Evolutionary conservation across 495 filamentous ascomycete species (phyloP), one percentile per base, ranked within the genome.

Genomic region (Xylaria acuta): DNA sequence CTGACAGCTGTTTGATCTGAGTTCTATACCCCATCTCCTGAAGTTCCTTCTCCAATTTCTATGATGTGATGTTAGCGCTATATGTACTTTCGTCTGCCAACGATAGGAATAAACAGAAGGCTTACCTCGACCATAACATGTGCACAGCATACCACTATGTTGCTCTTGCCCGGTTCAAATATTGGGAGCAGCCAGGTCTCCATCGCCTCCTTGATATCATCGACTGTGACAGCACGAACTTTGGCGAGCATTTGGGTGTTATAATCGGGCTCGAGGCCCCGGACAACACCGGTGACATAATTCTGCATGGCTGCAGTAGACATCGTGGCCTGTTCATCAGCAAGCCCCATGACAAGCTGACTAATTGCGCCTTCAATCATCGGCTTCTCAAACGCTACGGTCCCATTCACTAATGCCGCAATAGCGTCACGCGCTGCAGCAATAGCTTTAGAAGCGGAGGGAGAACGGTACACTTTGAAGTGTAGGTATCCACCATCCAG

Each of bases 311-410:
- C 95, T 1, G 96, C 95, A 20, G 85, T 86, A 16, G 89, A 86
- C 85, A 95, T 92, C 18, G 92, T 97, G 30, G 90, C 86, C 80
- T 98, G 93, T 73, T 95, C 91, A 74, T 97, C 93, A 18, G 95
- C 97, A 73, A 94, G 92, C 43, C 82, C 86, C 51, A 94, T 88
- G 14, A 98, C 93, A 68, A 99, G 93, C 69, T 90, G 91, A 77
- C 92, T 95, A 73, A 98, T 91, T 22, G 95, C 93, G 36, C 93
- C 95, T 80, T 98, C 95, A 16, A 98, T 86, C 74, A 93, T 91
- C 67, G 93, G 83, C n/a, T 88, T 85, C 71, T 98, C 93, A 64
- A 99, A 92, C 40, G 83, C 83, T 1, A 84, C 82, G 45, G 89
- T 89, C 67, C 91, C 88, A 18, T 82, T 74, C 1, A 80, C 84